Percentiles rank a stretch among this genome's conserved stretches.
phyloP scores from a whole-genome alignment of 345 rosid genomes.

The Sisymbrium altissimum region DNA sequence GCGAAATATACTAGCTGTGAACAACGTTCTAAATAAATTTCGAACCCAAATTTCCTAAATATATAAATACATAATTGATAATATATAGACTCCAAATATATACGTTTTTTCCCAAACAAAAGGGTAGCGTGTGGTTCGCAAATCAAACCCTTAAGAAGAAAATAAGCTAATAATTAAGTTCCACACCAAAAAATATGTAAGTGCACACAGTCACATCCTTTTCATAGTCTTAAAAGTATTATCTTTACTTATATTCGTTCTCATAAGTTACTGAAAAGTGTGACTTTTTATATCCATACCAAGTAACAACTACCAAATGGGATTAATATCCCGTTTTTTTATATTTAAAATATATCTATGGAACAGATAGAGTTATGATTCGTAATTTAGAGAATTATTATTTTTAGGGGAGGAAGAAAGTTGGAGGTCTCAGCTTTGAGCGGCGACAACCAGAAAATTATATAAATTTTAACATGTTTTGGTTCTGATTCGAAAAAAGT shows the following conservation, averaged over 20 bases:
- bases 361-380: background rate
- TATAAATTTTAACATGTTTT: no score
- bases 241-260: slow-evolving; percentile 30
- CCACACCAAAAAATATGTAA: background rate
- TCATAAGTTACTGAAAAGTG: slow-evolving; percentile 26
- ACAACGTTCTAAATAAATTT: slow-evolving; percentile 21
- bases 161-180: slow-evolving; percentile 25
- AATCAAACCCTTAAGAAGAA: slow-evolving; percentile 30
- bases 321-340: background rate
- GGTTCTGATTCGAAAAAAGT: no score
- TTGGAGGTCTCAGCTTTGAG: background rate
- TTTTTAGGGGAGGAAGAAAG: background rate
- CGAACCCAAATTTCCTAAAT: background rate
- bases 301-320: slow-evolving; percentile 7
- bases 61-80: background rate
- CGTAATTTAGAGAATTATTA: background rate
- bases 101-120: slow-evolving; percentile 23
- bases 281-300: slow-evolving; percentile 24
- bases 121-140: slow-evolving; percentile 32
- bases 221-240: slow-evolving; percentile 21
- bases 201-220: slow-evolving; percentile 30
- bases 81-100: background rate
- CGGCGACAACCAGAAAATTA: background rate
- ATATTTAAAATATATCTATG: background rate
- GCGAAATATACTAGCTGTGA: slow-evolving; percentile 26